These are phyloP conservation scores for Linnemannia zychae DNA, from an alignment of 192 early-diverging fungal genomes.

Conservation along the genomic window DNA sequence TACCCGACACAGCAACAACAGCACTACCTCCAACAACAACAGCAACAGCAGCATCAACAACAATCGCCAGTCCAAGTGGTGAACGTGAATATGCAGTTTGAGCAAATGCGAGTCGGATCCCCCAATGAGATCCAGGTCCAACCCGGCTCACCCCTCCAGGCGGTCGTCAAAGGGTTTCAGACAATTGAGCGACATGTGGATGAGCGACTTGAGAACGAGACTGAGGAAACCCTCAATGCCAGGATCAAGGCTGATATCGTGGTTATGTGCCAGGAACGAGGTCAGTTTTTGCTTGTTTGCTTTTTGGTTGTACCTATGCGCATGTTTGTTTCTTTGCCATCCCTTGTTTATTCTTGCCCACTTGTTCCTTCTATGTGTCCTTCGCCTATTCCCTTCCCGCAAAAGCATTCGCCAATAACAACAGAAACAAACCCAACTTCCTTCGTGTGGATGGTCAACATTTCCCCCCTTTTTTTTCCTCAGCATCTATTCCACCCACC, in stretches of 20 bases:
- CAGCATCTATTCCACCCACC: too few species aligned
- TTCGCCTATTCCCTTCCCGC: too few species aligned
- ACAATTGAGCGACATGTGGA: constrained; percentile 58
- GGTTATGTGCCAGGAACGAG: constrained; percentile 81
- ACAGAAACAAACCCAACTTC: too few species aligned
- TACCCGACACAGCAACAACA: constrained; percentile 2
- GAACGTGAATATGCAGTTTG: neutral
- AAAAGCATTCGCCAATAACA: neutral
- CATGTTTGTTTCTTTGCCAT: constrained; percentile 1
- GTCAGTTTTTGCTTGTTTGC: constrained; percentile 43
- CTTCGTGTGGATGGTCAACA: too few species aligned
- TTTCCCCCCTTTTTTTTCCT: too few species aligned
- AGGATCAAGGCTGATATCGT: constrained; percentile 81
- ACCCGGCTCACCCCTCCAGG: constrained; percentile 14
- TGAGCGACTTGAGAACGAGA: constrained; percentile 63
- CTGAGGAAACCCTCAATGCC: constrained; percentile 69
- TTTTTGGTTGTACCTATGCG: neutral
- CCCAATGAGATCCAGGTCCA: constrained; percentile 9
- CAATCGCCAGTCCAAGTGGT: neutral
- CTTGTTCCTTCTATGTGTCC: neutral
- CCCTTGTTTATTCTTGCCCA: neutral
- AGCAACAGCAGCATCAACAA: constrained; percentile 7
- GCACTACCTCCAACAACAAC: constrained; percentile 26
- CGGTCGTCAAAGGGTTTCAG: constrained; percentile 34
- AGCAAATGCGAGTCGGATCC: constrained; percentile 8